Evolutionary conservation across 1,139 yeast genomes (phyloP).

Genomic region (Lodderomyces oxycetoniae): DNA sequence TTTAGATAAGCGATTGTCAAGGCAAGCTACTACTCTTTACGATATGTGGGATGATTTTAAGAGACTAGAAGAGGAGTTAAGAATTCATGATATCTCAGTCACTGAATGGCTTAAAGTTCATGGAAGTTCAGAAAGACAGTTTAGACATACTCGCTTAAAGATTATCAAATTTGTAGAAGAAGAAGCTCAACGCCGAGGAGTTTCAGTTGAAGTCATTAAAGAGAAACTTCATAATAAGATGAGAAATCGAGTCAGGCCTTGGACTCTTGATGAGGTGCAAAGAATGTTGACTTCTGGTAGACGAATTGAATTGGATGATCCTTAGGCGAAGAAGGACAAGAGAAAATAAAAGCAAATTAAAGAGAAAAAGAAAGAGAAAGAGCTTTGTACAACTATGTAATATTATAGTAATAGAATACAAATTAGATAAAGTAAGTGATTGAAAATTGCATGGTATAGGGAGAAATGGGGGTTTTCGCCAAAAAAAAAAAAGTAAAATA

Average conservation of each 20-base stretch:
- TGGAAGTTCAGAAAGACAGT: slow-evolving; percentile 32
- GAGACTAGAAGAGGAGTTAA: slow-evolving; percentile 25
- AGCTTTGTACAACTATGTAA: too few relatives aligned
- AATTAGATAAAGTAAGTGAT: too few relatives aligned
- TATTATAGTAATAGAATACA: too few relatives aligned
- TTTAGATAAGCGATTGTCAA: slow-evolving; percentile 24
- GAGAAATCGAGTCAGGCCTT: slow-evolving; percentile 31
- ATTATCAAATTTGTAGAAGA: slow-evolving; percentile 33
- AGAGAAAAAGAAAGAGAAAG: too few relatives aligned
- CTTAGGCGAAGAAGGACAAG: too few relatives aligned
- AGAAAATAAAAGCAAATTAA: too few relatives aligned
- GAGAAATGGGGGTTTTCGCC: too few relatives aligned
- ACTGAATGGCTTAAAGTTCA: slow-evolving; percentile 37
- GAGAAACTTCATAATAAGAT: slow-evolving; percentile 30
- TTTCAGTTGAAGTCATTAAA: slow-evolving; percentile 24
- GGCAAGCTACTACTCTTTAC: slow-evolving; percentile 31
- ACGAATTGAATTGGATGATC: slow-evolving; percentile 26
- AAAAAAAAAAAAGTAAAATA: too few relatives aligned
- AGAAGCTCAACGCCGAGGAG: slow-evolving; percentile 24
- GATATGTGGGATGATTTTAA: slow-evolving; percentile 42
- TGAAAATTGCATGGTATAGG: too few relatives aligned
- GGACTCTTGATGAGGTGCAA: slow-evolving; percentile 40
- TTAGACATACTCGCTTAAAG: slow-evolving; percentile 32
- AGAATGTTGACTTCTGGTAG: slow-evolving; percentile 34
- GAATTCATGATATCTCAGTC: slow-evolving; percentile 25